These are phyloP conservation scores for Echites panduratus DNA, from an alignment of 257 asterid species.

Conservation along the genomic window DNA sequence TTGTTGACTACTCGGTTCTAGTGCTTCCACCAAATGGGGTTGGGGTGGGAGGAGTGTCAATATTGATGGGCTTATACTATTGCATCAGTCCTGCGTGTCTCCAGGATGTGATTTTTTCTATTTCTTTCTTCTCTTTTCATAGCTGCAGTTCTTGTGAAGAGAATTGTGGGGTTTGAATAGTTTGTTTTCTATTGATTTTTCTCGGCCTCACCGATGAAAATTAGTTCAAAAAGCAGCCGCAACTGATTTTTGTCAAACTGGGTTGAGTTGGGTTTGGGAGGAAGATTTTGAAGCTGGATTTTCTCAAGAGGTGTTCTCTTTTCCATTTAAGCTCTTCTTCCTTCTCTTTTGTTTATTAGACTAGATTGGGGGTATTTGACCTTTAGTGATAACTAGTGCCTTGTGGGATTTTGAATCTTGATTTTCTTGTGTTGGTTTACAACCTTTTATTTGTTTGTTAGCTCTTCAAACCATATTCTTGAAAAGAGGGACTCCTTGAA, in stretches of 20 bases:
- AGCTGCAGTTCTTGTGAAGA: background rate
- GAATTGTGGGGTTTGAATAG: background rate
- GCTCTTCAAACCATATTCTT: background rate
- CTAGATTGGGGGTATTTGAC: background rate
- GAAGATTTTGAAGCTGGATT: slow-evolving; percentile 13
- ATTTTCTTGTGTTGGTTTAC: slow-evolving; percentile 1
- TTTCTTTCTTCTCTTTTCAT: background rate
- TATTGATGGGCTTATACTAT: background rate
- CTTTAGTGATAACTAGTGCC: background rate
- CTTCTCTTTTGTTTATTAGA: background rate
- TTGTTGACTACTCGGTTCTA: slow-evolving; percentile 8
- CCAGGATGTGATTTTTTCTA: slow-evolving; percentile 12
- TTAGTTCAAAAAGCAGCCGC: background rate
- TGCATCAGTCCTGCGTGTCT: background rate
- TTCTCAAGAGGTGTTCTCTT: slow-evolving; percentile 9
- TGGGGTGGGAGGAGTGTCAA: background rate
- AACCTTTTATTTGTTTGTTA: background rate
- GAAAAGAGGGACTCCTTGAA: background rate
- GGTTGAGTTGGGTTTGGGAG: background rate
- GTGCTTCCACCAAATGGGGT: background rate
- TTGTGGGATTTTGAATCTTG: slow-evolving; percentile 12
- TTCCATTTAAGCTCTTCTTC: background rate
- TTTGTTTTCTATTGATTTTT: background rate
- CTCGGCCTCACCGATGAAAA: background rate
- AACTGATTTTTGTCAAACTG: background rate